Conservation (phyloP, 2,329 filamentous ascomycete genomes). For the Curvularia sp. region DNA sequence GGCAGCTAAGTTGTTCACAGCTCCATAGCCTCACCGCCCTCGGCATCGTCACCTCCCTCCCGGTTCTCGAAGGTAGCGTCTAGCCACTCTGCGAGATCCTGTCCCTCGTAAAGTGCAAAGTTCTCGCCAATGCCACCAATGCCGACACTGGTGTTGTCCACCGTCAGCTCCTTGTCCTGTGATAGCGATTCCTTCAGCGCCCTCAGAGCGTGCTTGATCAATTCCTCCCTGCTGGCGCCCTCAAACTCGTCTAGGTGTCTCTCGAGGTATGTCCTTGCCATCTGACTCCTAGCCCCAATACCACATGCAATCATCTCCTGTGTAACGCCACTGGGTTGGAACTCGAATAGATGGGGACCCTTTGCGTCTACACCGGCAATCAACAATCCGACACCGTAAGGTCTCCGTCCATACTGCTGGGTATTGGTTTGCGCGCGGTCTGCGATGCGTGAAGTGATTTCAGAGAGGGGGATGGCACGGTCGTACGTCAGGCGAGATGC, state of each 20-base stretch:
- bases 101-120: conserved; percentile 90
- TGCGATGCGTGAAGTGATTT: conserved; percentile 89
- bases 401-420: conserved; percentile 94
- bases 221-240: conserved; percentile 77
- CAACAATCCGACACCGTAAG: conserved; percentile 92
- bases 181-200: conserved; percentile 94
- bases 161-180: conserved; percentile 96
- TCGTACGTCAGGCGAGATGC: conserved; percentile 95
- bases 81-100: conserved; percentile 84
- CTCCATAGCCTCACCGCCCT: conserved; percentile 60
- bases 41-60: conserved; percentile 47
- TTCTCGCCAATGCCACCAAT: conserved; percentile 79
- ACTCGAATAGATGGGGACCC: conserved; percentile 96
- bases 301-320: conserved; percentile 97
- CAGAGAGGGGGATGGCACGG: conserved; percentile 87
- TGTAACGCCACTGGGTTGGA: conserved; percentile 94
- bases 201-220: conserved; percentile 87
- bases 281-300: conserved; percentile 94
- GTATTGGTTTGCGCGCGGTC: conserved; percentile 98
- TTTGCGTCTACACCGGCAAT: conserved; percentile 93
- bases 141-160: conserved; percentile 94
- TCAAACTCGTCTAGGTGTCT: conserved; percentile 85
- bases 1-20: neutral
- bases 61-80: conserved; percentile 67
- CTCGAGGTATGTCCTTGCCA: conserved; percentile 97